Evolutionary conservation across 345 rosid genomes (phyloP).

Genomic region (thale cress (Arabidopsis thaliana)): DNA sequence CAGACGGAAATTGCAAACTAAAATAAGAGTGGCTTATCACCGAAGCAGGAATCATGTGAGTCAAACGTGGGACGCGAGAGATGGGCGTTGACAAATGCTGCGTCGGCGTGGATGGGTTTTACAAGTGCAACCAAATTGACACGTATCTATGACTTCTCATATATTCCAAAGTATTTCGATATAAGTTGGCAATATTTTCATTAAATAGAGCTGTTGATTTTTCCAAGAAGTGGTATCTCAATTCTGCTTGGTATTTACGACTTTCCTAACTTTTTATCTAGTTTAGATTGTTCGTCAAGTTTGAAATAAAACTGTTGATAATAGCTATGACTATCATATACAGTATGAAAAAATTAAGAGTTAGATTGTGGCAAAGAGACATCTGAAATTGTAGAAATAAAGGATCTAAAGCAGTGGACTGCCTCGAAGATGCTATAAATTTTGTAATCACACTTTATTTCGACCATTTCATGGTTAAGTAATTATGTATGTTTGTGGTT

Average conservation of each 20-base stretch:
- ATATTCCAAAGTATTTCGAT: not conserved
- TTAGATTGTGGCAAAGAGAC: not conserved
- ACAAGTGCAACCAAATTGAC: slow-evolving; percentile 28
- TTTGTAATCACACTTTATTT: slow-evolving; percentile 32
- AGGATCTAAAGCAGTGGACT: slow-evolving; percentile 11
- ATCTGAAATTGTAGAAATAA: slow-evolving; percentile 6
- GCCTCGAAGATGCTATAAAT: slow-evolving; percentile 22
- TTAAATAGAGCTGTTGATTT: slow-evolving; percentile 22
- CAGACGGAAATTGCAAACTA: slow-evolving; percentile 1
- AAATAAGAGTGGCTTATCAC: not conserved
- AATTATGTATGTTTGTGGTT: not conserved
- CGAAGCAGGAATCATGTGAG: slow-evolving; percentile 39
- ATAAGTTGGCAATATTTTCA: not conserved
- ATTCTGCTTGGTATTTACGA: slow-evolving; percentile 17
- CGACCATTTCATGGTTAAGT: slow-evolving; percentile 10
- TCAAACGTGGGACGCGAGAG: slow-evolving; percentile 34
- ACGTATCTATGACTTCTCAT: slow-evolving; percentile 27
- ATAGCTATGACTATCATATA: not conserved
- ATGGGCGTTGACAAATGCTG: slow-evolving; percentile 37
- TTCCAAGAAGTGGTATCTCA: slow-evolving; percentile 9
- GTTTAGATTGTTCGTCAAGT: slow-evolving; percentile 11
- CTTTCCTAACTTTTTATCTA: slow-evolving; percentile 4
- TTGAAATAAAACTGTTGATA: slow-evolving; percentile 3
- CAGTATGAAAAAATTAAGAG: not conserved
- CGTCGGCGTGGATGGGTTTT: slow-evolving; percentile 11